These are phyloP conservation scores for Vitis riparia DNA, from an alignment of 164 flowering plant species.

Conservation along the genomic window DNA sequence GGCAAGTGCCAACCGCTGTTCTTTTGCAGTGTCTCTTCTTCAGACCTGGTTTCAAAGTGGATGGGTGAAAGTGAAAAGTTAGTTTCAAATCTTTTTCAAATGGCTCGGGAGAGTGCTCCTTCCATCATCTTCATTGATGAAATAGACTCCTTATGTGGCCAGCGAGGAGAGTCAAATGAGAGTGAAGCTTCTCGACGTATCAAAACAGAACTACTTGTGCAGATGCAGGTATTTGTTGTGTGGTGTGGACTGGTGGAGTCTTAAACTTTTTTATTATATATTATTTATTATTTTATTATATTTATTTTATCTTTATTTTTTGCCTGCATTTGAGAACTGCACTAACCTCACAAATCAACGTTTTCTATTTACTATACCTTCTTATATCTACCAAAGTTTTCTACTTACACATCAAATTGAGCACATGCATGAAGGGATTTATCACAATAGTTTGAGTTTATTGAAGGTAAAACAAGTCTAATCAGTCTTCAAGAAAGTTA, in stretches of 20 bases:
- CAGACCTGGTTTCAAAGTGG: conserved; percentile 98
- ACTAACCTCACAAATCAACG: too few relatives aligned
- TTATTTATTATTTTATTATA: too few relatives aligned
- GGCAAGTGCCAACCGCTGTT: conserved; percentile 25
- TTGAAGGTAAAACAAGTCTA: too few relatives aligned
- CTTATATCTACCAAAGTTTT: too few relatives aligned
- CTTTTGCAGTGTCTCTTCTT: conserved; percentile 81
- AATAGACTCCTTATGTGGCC: conserved; percentile 95
- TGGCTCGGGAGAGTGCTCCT: conserved; percentile 99
- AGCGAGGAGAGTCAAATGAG: conserved; percentile 97
- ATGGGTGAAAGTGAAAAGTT: conserved; percentile 99
- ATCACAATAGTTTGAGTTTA: too few relatives aligned
- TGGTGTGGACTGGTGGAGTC: background rate
- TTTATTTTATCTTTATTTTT: too few relatives aligned
- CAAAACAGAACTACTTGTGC: conserved; percentile 96
- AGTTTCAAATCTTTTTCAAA: conserved; percentile 91
- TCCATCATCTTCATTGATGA: conserved; percentile 95
- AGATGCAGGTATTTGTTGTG: conserved; percentile 83
- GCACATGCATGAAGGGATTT: too few relatives aligned
- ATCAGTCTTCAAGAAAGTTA: too few relatives aligned
- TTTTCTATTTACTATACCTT: too few relatives aligned
- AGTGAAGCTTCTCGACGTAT: conserved; percentile 99
- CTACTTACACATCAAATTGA: too few relatives aligned
- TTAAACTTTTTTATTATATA: too few relatives aligned
- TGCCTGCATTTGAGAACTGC: too few relatives aligned